phyloP scores from a whole-genome alignment of 305 asterid species.

The Fraxinus platypoda region DNA sequence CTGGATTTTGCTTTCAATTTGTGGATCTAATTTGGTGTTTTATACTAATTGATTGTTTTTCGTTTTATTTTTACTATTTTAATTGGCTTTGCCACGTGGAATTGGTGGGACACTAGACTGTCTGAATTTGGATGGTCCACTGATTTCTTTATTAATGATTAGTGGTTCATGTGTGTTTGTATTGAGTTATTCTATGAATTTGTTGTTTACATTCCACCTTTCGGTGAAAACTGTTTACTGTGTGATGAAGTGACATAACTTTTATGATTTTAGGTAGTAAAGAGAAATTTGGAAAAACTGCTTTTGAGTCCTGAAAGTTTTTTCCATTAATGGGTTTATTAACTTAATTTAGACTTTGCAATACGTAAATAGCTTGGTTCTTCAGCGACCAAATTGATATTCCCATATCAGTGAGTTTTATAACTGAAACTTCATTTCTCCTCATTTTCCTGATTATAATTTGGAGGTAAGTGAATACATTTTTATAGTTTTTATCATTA shows the following conservation, averaged over 20 bases:
- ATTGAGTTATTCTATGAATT: background rate
- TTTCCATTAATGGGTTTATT: background rate
- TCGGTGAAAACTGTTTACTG: background rate
- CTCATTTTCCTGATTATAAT: background rate
- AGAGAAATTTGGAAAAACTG: background rate
- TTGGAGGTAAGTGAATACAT: background rate
- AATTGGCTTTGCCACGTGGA: background rate
- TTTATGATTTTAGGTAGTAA: background rate
- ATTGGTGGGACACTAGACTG: background rate
- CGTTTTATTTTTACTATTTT: background rate
- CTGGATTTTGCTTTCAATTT: background rate
- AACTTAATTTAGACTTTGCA: background rate
- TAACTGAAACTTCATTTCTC: background rate
- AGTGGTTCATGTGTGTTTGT: background rate
- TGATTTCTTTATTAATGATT: background rate
- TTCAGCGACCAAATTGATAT: background rate
- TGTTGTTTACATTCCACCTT: background rate
- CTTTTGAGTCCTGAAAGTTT: background rate
- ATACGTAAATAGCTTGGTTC: background rate
- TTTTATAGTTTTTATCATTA: background rate
- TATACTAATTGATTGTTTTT: background rate
- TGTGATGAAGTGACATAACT: background rate
- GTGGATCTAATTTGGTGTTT: background rate
- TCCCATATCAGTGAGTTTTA: background rate
- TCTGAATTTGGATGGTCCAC: background rate